These are phyloP conservation scores for Nemania sp. DNA, from an alignment of 2,329 filamentous ascomycete genomes.

Conservation along the genomic window DNA sequence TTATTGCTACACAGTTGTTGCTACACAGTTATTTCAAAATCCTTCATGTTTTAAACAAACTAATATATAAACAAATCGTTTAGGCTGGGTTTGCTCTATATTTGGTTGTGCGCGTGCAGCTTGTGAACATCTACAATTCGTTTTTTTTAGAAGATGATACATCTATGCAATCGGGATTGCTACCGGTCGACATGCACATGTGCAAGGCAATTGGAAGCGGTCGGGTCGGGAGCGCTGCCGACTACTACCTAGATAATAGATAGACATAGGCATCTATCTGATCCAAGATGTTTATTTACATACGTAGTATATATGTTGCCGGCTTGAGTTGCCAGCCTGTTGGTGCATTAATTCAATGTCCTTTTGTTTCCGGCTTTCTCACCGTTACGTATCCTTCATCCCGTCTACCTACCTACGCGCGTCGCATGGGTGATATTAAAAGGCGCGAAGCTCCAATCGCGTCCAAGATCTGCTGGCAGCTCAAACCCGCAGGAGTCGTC, in stretches of 20 bases:
- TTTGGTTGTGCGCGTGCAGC: not conserved
- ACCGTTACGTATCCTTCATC: conserved; percentile 2
- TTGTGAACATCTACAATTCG: not conserved
- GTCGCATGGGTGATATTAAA: not conserved
- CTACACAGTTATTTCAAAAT: too few species aligned
- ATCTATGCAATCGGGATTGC: not conserved
- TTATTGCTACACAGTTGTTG: too few species aligned
- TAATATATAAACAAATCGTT: not conserved
- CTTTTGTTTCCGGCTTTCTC: conserved; percentile 2
- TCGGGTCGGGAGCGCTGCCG: conserved; percentile 14
- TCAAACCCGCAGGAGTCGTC: conserved; percentile 37
- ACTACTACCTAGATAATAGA: too few species aligned
- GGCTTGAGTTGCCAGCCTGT: conserved; percentile 10
- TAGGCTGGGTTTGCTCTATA: not conserved
- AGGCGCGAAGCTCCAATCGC: conserved; percentile 9
- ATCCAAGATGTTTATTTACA: not conserved
- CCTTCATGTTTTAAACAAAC: too few species aligned
- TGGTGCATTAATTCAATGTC: conserved; percentile 15
- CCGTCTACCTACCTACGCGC: not conserved
- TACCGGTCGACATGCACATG: not conserved
- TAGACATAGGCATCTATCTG: not conserved
- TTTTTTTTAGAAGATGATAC: not conserved
- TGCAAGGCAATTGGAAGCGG: conserved; percentile 16
- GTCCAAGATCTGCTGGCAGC: conserved; percentile 21
- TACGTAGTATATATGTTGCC: too few species aligned